Base-by-base conservation (phyloP, 2,329 filamentous ascomycete species). In the Colletotrichum destructivum region DNA sequence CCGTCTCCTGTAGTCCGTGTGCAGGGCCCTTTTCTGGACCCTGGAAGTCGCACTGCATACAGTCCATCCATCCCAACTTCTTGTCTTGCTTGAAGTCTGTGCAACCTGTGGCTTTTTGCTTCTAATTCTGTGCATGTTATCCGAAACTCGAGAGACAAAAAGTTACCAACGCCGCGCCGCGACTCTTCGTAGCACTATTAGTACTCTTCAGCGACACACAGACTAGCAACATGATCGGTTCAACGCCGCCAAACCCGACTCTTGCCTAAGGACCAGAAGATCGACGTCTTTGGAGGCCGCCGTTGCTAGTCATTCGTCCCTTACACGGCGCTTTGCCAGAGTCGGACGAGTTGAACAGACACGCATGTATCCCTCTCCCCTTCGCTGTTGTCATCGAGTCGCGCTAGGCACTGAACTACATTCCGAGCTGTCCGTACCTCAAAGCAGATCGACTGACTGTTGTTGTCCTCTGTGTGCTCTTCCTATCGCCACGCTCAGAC, bases 401-500 rank as follows among this genome's bases (percentile, higher is more conserved):
- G 35, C 35, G 6, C 31, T 21, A 23, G 35, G n/a, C 35, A 1
- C 16, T 1, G 35, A 40, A 38, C 12, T 15, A 57, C 16, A 13
- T 42, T 44, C 23, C 56, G 56, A 55, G 23, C 18, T 42, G n/a
- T 57, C 42, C 38, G 18, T 21, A n/a, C 31, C 44, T 44, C 11
- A 31, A 69, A 38, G 55, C n/a, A 13, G 15, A 13, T 26, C 15
- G 16, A 46, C 44, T 13, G 18, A 7, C 18, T 51, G 40, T 23
- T 35, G n/a, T 42, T 47, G 16, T 23, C 31, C 8, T 23, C 42
- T 51, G 31, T 31, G 35, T 51, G 31, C 47, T 35, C 46, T 23
- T 35, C 11, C 31, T 42, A 18, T 18, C 18, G 44, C 59, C 65
- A 47, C 64, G 59, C 65, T 55, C 52, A 69, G 69, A 21, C 54